Evolutionary conservation across 441 rosid genomes (phyloP), one percentile per base, ranked within the genome.

Genomic region (Populus hybrid): DNA sequence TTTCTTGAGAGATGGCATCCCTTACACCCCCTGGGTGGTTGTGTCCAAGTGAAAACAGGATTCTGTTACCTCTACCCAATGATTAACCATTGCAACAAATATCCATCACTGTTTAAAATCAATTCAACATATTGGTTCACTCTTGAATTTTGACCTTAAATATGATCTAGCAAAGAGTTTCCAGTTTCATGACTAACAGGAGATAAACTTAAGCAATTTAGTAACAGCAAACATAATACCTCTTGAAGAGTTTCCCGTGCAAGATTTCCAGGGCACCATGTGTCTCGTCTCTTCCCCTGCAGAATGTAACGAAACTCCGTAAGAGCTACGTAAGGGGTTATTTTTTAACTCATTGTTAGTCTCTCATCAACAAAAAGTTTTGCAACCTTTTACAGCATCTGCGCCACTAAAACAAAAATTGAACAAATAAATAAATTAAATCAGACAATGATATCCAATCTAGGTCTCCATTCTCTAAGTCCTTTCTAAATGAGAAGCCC

Each of bases 211-310:
- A 16, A 68, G 34, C 59, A 23, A 26, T 61, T 73, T 12, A 75
- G 50, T n/a, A 67, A 66, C 24, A 34, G 26, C 1, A 72, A 73
- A 64, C 32, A 76, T 32, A 36, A 46, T 84, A 93, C 98, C 97
- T 92, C 87, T 78, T 73, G 77, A 72, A 81, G 73, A 78, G 84
- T 81, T 85, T 86, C 94, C 28, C 87, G 78, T 66, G 90, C 84
- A 81, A 92, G 88, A 34, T 89, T 86, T 46, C 97, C 84, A 8
- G 91, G 90, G 87, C 98, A 91, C 99, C 99, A 95, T 68, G 99
- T 95, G 28, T 91, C 95, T 72, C 99, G 94, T 82, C 99, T 89
- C 87, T 90, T 93, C 73, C 79, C 90, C 97, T 95, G 85, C 75
- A 78, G 30, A 78, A 80, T 78, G 65, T 74, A 81, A 70, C 63